phyloP scores from a whole-genome alignment of 768 basidiomycete species.

The Lepiota venenata region DNA sequence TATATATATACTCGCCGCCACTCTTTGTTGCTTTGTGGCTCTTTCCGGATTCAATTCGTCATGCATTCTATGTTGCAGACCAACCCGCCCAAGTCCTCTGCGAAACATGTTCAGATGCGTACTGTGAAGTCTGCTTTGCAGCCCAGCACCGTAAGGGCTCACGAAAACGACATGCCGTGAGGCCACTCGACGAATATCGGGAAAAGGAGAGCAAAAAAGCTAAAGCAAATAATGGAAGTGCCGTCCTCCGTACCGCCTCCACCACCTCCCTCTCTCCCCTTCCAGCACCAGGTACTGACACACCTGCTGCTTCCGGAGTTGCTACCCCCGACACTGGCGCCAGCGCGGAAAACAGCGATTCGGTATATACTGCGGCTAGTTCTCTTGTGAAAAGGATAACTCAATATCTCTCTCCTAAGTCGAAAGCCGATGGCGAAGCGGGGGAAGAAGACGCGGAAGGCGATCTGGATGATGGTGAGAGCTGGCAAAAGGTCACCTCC shows the following conservation, averaged over 20 bases:
- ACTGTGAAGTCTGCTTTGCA: conserved; percentile 84
- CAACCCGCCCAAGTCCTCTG: conserved; percentile 79
- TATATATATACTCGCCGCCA: too few species aligned
- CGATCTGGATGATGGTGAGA: conserved; percentile 34
- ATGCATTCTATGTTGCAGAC: conserved; percentile 41
- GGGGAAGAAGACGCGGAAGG: conserved; percentile 18
- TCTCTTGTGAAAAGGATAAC: conserved; percentile 11
- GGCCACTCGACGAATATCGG: conserved; percentile 32
- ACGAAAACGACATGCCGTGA: conserved; percentile 59
- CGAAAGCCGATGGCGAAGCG: conserved; percentile 40
- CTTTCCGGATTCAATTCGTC: neutral
- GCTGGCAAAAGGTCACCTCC: conserved; percentile 37
- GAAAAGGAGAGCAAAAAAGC: conserved; percentile 23
- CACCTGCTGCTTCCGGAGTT: neutral
- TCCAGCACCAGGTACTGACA: neutral
- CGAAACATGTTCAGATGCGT: conserved; percentile 67
- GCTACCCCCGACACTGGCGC: neutral
- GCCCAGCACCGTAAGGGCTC: conserved; percentile 83
- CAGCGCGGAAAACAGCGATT: conserved; percentile 22
- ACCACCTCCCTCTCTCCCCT: neutral
- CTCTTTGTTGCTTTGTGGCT: neutral
- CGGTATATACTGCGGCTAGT: conserved; percentile 24
- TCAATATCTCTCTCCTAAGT: conserved; percentile 28
- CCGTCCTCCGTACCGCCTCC: conserved; percentile 5
- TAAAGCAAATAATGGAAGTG: conserved; percentile 22